phyloP scores from a whole-genome alignment of 371 early-diverging fungal genomes.

The Capillidium heterosporum region DNA sequence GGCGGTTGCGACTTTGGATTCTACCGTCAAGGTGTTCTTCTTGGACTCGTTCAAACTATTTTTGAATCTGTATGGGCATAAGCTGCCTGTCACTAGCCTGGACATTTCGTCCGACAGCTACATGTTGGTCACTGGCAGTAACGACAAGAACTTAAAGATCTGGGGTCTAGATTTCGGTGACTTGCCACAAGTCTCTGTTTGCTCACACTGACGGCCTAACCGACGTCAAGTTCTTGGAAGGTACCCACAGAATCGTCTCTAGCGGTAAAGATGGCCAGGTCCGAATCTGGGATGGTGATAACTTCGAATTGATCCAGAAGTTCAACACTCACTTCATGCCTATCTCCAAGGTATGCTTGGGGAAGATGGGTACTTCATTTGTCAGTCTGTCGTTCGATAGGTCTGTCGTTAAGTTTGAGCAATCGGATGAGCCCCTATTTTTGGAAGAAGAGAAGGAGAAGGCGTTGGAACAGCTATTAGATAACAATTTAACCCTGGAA shows the following conservation, averaged over 20 bases:
- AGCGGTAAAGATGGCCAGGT: conserved; percentile 73
- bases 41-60: conserved; percentile 90
- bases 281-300: conserved; percentile 94
- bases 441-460: conserved; percentile 91
- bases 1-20: conserved; percentile 80
- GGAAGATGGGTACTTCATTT: conserved; percentile 68
- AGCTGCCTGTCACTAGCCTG: conserved; percentile 84
- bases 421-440: conserved; percentile 86
- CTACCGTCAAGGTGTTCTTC: conserved; percentile 91
- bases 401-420: conserved; percentile 82
- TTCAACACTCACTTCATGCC: conserved; percentile 83
- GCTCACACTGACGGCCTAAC: conserved; percentile 89
- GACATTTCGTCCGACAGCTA: conserved; percentile 87
- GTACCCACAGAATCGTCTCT: conserved; percentile 89
- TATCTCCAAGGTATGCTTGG: conserved; percentile 79
- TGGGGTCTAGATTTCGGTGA: conserved; percentile 98
- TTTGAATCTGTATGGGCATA: conserved; percentile 91
- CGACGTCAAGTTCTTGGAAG: conserved; percentile 67
- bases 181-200: conserved; percentile 82
- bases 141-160: conserved; percentile 91
- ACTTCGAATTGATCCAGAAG: conserved; percentile 33
- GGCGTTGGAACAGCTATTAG: conserved; percentile 76
- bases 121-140: conserved; percentile 73
- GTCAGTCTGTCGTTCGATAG: conserved; percentile 80
- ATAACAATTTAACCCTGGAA: conserved; percentile 38